phyloP scores from a whole-genome alignment of 2,329 filamentous ascomycete species.

The Monosporascus ibericus region DNA sequence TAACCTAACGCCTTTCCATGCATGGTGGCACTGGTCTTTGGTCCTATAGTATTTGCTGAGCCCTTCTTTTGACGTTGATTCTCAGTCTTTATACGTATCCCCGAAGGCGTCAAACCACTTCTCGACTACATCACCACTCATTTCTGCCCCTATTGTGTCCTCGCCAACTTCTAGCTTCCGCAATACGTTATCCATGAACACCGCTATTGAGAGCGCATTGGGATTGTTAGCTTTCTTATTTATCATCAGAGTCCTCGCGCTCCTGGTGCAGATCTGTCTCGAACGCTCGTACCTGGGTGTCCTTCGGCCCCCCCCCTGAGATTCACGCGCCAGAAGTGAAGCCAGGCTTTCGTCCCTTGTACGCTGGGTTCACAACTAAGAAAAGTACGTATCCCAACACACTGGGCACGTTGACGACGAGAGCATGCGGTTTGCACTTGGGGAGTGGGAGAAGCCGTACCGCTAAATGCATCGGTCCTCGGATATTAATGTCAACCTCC shows the following conservation, averaged over 20 bases:
- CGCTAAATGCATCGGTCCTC: conserved; percentile 50
- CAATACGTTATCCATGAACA: conserved; percentile 46
- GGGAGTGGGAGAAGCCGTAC: conserved; percentile 44
- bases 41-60: no score
- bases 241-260: conserved; percentile 48
- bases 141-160: conserved; percentile 43
- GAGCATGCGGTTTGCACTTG: conserved; percentile 30
- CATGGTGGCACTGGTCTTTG: no score
- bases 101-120: conserved; percentile 39
- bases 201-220: conserved; percentile 40
- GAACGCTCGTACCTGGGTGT: conserved; percentile 39
- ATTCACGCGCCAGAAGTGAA: conserved; percentile 52
- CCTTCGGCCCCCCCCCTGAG: conserved; percentile 42
- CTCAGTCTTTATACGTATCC: conserved; percentile 8
- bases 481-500: conserved; percentile 53
- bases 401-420: conserved; percentile 50
- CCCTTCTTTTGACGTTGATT: not conserved
- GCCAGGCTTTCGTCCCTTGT: conserved; percentile 55
- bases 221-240: conserved; percentile 52
- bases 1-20: no score
- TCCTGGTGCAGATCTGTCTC: conserved; percentile 51
- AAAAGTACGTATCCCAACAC: conserved; percentile 47
- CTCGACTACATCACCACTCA: conserved; percentile 32
- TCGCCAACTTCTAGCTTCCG: conserved; percentile 39
- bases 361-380: conserved; percentile 49